Conservation (phyloP, 2,329 filamentous ascomycete species). For the Cordyceps militaris region DNA sequence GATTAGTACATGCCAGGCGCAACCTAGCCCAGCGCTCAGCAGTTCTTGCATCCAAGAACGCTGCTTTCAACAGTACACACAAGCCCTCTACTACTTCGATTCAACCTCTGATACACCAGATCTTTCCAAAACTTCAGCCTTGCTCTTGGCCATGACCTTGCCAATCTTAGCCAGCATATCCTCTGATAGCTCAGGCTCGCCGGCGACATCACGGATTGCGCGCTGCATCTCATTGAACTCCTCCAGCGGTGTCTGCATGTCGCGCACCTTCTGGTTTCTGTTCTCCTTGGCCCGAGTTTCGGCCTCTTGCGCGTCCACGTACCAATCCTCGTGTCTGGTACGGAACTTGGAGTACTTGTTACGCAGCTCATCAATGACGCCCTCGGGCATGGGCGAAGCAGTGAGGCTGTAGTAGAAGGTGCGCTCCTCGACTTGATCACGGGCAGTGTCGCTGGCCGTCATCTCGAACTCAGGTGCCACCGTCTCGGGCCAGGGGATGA, state of each 20-base stretch:
- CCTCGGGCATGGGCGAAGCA: conserved; percentile 67
- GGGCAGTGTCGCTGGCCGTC: conserved; percentile 61
- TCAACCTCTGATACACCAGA: conserved; percentile 30
- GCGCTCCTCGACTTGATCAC: conserved; percentile 64
- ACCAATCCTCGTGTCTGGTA: conserved; percentile 71
- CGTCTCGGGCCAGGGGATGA: conserved; percentile 69
- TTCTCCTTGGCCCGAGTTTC: conserved; percentile 44
- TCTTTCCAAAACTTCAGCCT: conserved; percentile 31
- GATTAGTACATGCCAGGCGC: conserved; percentile 5
- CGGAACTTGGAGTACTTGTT: conserved; percentile 77
- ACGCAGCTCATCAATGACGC: conserved; percentile 78
- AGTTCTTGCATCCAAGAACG: neutral
- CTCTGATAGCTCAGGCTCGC: conserved; percentile 48
- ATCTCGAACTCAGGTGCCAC: conserved; percentile 45
- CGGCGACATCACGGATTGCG: conserved; percentile 42
- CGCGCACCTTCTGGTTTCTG: conserved; percentile 22
- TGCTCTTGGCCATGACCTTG: conserved; percentile 51
- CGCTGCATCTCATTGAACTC: conserved; percentile 52
- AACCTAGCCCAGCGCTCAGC: neutral
- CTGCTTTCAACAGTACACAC: neutral
- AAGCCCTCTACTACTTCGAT: conserved; percentile 9
- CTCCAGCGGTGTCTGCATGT: conserved; percentile 50
- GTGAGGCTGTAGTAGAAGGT: conserved; percentile 76
- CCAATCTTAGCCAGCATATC: conserved; percentile 58
- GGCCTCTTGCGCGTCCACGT: conserved; percentile 55